Base-by-base conservation (phyloP, 768 basidiomycete species). In the Boletales sp. region DNA sequence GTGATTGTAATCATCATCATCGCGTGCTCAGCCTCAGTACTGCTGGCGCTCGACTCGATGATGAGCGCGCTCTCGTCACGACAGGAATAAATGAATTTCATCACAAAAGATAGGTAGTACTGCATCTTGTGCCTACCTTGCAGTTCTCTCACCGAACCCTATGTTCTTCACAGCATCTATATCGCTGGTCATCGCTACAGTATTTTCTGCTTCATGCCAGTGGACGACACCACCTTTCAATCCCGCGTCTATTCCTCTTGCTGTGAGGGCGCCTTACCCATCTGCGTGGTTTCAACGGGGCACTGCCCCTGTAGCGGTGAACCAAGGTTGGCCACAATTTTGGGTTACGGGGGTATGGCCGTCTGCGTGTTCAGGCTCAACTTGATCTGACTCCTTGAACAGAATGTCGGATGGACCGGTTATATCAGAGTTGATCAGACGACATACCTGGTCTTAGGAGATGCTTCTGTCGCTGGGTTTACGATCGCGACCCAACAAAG, bases 331-430 rank as follows among this genome's bases (percentile, higher is more conserved):
- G 83, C 79, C 84, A 0, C 75, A 72, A 6, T 86, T 86, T 57
- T 87, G 86, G 84, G 81, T 80, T 41, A 83, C 83, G 8, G 69
- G 72, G 59, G 81, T 81, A 54, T 29, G 73, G 36, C 47, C 50
- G 11, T 45, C 11, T 11, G 18, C 13, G 4, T 17, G 55, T 13
- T n/a, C n/a, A n/a, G n/a, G n/a, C n/a, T n/a, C 34, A 13, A n/a
- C 31, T 40, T 30, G 57, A 29, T 46, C 60, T 59, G 34, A 51
- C 17, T 35, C 14, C 10, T 15, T 12, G 13, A 34, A 13, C 49
- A 84, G 83, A 79, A 73, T 44, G 57, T 83, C 27, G 83, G 81
- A 15, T 86, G 84, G 83, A 78, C 82, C 12, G 83, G 83, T 1
- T 81, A 80, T 47, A 72, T 80, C 55, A 81, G 76, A 57, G 81